phyloP scores from a whole-genome alignment of 306 rosid species.

The Vigna unguiculata region DNA sequence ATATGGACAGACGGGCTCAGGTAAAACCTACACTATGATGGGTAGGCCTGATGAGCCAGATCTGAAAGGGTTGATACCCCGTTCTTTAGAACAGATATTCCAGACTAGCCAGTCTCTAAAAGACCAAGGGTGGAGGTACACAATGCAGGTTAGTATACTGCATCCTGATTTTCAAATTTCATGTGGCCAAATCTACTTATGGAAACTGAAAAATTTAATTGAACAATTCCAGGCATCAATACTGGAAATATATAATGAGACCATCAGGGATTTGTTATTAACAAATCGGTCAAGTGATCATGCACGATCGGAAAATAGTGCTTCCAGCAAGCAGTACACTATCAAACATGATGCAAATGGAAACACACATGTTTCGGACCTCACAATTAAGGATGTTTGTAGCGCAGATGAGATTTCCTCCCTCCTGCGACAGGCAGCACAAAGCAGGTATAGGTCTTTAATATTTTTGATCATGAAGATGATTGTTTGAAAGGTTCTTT shows the following conservation, averaged over 20 bases:
- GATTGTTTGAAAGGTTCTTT: slow-evolving; percentile 21
- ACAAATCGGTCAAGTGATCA: slow-evolving; percentile 68
- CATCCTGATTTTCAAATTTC: slow-evolving; percentile 15
- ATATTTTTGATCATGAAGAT: slow-evolving; percentile 1
- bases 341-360: slow-evolving; percentile 93
- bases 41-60: slow-evolving; percentile 83
- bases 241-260: slow-evolving; percentile 90
- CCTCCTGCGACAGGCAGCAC: slow-evolving; percentile 86
- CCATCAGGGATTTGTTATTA: slow-evolving; percentile 82
- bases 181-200: slow-evolving; percentile 19
- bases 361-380: slow-evolving; percentile 84
- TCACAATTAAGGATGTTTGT: slow-evolving; percentile 79
- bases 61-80: slow-evolving; percentile 90
- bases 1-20: slow-evolving; percentile 97
- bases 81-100: slow-evolving; percentile 89
- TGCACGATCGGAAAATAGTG: slow-evolving; percentile 61
- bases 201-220: slow-evolving; percentile 27
- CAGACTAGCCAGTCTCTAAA: slow-evolving; percentile 79
- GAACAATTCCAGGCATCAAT: slow-evolving; percentile 71
- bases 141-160: slow-evolving; percentile 73
- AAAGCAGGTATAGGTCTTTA: slow-evolving; percentile 70
- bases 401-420: slow-evolving; percentile 88
- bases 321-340: slow-evolving; percentile 75
- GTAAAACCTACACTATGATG: slow-evolving; percentile 95
- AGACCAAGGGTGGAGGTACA: slow-evolving; percentile 88